Evolutionary conservation across 2,329 filamentous ascomycete species (phyloP).

Genomic region (Canariomyces notabilis): DNA sequence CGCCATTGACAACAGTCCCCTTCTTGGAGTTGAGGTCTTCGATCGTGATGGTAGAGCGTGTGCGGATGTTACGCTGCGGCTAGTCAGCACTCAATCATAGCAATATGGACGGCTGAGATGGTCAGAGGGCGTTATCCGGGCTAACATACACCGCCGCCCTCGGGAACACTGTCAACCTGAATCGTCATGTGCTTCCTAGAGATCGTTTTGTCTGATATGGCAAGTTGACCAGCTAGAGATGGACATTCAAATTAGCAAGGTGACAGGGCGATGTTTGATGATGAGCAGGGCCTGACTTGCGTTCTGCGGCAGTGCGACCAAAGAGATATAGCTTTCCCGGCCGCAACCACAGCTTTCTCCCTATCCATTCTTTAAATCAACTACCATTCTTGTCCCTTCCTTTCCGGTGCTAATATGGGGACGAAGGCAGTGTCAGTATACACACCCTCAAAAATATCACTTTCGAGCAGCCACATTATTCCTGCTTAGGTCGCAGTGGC

Average conservation of each 20-base stretch:
- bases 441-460: constrained; percentile 47
- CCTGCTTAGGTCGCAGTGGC: background rate
- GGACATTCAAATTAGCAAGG: constrained; percentile 4
- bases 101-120: background rate
- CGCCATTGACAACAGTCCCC: constrained; percentile 73
- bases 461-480: constrained; percentile 62
- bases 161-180: constrained; percentile 58
- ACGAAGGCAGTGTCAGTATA: background rate
- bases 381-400: no score
- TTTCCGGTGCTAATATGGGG: constrained; percentile 8
- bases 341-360: constrained; percentile 74
- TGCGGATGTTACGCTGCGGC: constrained; percentile 53
- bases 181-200: constrained; percentile 86
- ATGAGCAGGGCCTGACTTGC: constrained; percentile 33
- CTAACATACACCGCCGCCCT: constrained; percentile 61
- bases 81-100: constrained; percentile 1
- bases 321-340: constrained; percentile 83
- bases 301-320: constrained; percentile 67
- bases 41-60: constrained; percentile 65
- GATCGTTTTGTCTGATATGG: constrained; percentile 74
- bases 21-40: constrained; percentile 79
- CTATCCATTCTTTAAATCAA: constrained; percentile 37
- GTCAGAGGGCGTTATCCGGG: background rate
- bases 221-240: constrained; percentile 55
- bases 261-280: no score